Evolutionary conservation across 2,329 filamentous ascomycete genomes (phyloP).

Genomic region (Sclerotinia trifoliorum): DNA sequence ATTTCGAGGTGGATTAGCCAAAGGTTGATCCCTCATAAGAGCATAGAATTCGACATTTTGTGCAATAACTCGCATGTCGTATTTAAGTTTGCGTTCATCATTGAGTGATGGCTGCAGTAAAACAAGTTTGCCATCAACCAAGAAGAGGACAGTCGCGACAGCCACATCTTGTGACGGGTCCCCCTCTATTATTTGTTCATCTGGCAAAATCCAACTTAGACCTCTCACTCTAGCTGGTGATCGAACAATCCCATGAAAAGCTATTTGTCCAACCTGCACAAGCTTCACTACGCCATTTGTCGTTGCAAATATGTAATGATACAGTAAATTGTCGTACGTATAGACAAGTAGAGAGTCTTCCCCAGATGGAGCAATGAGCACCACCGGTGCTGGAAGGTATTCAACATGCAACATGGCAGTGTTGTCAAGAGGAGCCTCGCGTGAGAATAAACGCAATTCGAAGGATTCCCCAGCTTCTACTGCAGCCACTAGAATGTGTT

Average conservation of each 20-base stretch:
- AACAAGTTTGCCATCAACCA: constrained; percentile 97
- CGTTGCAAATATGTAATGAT: constrained; percentile 87
- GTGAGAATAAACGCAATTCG: constrained; percentile 88
- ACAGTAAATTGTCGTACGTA: constrained; percentile 92
- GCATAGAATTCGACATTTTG: constrained; percentile 96
- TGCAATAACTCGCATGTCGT: constrained; percentile 95
- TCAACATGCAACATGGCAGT: constrained; percentile 74
- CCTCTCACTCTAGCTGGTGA: constrained; percentile 89
- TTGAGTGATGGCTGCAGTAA: constrained; percentile 83
- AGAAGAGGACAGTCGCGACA: constrained; percentile 86
- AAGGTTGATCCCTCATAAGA: constrained; percentile 81
- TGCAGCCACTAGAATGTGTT: constrained; percentile 89
- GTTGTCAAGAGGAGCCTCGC: constrained; percentile 75
- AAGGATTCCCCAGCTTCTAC: constrained; percentile 82
- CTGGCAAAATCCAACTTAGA: constrained; percentile 92
- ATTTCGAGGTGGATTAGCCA: constrained; percentile 28
- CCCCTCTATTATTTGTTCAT: constrained; percentile 82
- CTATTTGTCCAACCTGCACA: constrained; percentile 95
- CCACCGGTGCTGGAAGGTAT: constrained; percentile 78
- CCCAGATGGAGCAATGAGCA: constrained; percentile 83
- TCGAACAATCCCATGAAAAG: constrained; percentile 92
- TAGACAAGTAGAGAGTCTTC: constrained; percentile 95
- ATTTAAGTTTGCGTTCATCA: constrained; percentile 82
- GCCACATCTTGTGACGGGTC: constrained; percentile 95
- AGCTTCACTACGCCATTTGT: constrained; percentile 69